These are phyloP conservation scores for Annona cherimola DNA, from an alignment of 164 flowering plant genomes.

Conservation along the genomic window DNA sequence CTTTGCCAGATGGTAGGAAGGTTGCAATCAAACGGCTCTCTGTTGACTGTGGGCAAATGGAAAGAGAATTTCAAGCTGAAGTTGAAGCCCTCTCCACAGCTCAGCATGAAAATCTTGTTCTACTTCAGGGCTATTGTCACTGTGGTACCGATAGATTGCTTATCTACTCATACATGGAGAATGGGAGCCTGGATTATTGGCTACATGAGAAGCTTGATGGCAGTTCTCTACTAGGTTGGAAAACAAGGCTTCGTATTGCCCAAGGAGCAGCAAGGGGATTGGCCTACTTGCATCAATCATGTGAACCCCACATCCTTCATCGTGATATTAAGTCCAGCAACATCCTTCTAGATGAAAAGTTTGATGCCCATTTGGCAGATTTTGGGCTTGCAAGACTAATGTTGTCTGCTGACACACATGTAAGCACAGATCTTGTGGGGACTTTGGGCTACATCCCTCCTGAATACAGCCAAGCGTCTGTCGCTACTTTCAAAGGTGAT, in stretches of 20 bases:
- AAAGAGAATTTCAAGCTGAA: constrained; percentile 76
- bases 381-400: constrained; percentile 82
- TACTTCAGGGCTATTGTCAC: constrained; percentile 61
- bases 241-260: constrained; percentile 55
- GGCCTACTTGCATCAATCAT: constrained; percentile 66
- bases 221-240: constrained; percentile 52
- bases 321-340: constrained; percentile 83
- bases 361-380: constrained; percentile 81
- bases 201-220: constrained; percentile 71
- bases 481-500: constrained; percentile 76
- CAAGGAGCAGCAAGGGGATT: constrained; percentile 69
- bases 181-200: constrained; percentile 92
- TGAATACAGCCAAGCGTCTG: constrained; percentile 67
- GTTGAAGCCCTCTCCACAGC: constrained; percentile 72
- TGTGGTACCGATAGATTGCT: constrained; percentile 52
- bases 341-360: constrained; percentile 66
- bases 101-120: constrained; percentile 73
- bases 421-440: constrained; percentile 78
- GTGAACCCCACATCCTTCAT: constrained; percentile 73
- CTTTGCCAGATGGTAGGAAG: constrained; percentile 55
- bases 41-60: constrained; percentile 74
- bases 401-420: constrained; percentile 66
- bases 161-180: constrained; percentile 75
- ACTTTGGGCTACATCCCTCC: constrained; percentile 90
- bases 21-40: constrained; percentile 73